Percentiles rank a stretch among this genome's conserved stretches.
Evolutionary conservation across 2,329 filamentous ascomycete genomes (phyloP).

Genomic region (Trichoderma oligosporum): DNA sequence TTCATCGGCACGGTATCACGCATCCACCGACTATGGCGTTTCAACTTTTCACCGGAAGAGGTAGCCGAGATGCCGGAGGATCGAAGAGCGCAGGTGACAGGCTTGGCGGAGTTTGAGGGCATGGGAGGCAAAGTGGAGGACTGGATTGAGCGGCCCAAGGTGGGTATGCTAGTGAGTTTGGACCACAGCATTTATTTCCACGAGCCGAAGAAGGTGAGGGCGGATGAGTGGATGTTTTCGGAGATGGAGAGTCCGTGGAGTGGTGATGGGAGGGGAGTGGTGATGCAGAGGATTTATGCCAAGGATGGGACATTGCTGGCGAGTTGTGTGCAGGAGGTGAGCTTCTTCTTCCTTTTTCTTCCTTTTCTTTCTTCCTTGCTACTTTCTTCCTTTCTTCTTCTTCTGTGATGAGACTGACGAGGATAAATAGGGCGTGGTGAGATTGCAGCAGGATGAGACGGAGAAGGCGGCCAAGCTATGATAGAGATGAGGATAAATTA

Average conservation of each 20-base stretch:
- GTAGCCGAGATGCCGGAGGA: conserved; percentile 49
- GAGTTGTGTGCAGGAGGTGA: conserved; percentile 75
- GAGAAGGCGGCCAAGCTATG: conserved; percentile 36
- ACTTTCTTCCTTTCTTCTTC: not conserved
- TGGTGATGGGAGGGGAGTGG: conserved; percentile 71
- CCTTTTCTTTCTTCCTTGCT: not conserved
- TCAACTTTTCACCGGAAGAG: conserved; percentile 53
- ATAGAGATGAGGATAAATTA: not conserved
- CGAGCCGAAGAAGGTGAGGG: conserved; percentile 54
- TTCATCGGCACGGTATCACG: conserved; percentile 87
- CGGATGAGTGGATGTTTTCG: conserved; percentile 73
- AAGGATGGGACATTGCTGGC: conserved; percentile 69
- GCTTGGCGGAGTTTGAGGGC: conserved; percentile 43
- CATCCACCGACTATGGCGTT: conserved; percentile 76
- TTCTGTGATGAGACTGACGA: not conserved
- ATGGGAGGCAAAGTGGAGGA: conserved; percentile 42
- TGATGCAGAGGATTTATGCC: conserved; percentile 70
- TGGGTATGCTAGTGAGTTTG: conserved; percentile 83
- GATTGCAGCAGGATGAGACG: conserved; percentile 43
- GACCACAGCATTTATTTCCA: conserved; percentile 73
- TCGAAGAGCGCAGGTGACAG: conserved; percentile 35
- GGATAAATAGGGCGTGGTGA: conserved; percentile 45
- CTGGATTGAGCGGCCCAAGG: conserved; percentile 49
- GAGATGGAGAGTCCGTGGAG: conserved; percentile 81
- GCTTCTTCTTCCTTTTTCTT: conserved; percentile 21